Percentiles rank a stretch among this genome's conserved stretches.
Evolutionary conservation across 805 yeast genomes (phyloP).

Genomic region (Yarrowia deformans): DNA sequence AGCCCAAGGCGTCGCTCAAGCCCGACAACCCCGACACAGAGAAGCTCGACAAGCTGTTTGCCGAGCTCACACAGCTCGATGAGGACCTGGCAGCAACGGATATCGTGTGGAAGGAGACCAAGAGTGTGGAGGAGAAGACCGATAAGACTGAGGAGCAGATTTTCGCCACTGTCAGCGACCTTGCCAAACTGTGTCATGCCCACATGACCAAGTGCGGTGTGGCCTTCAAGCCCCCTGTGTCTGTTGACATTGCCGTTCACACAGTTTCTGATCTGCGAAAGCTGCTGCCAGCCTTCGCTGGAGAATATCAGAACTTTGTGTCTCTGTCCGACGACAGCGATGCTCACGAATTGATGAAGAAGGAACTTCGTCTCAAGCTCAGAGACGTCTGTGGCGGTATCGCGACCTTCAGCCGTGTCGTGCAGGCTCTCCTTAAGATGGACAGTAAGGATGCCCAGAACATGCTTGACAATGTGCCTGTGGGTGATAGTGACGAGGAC

Average conservation of each 20-base stretch:
- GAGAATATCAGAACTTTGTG: slow-evolving; percentile 37
- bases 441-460: slow-evolving; percentile 21
- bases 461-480: slow-evolving; percentile 32
- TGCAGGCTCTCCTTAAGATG: slow-evolving; percentile 25
- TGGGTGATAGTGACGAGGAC: slow-evolving; percentile 28
- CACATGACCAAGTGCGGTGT: slow-evolving; percentile 80
- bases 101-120: slow-evolving; percentile 32
- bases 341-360: slow-evolving; percentile 15
- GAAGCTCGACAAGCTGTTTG: slow-evolving; percentile 24
- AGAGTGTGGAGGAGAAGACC: not conserved
- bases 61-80: slow-evolving; percentile 32
- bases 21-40: slow-evolving; percentile 25
- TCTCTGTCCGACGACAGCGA: slow-evolving; percentile 30
- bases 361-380: slow-evolving; percentile 29
- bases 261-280: slow-evolving; percentile 54
- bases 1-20: slow-evolving; percentile 33
- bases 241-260: slow-evolving; percentile 57
- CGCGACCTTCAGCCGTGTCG: slow-evolving; percentile 22
- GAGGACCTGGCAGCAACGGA: slow-evolving; percentile 25
- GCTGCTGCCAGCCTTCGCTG: slow-evolving; percentile 30
- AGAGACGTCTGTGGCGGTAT: slow-evolving; percentile 27
- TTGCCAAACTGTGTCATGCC: slow-evolving; percentile 68
- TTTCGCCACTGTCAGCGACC: slow-evolving; percentile 64
- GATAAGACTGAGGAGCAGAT: slow-evolving; percentile 50
- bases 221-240: slow-evolving; percentile 67